Evolutionary conservation across 2,329 filamentous ascomycete genomes (phyloP), one percentile per base, ranked within the genome.

Genomic region (Sporothrix humicola): DNA sequence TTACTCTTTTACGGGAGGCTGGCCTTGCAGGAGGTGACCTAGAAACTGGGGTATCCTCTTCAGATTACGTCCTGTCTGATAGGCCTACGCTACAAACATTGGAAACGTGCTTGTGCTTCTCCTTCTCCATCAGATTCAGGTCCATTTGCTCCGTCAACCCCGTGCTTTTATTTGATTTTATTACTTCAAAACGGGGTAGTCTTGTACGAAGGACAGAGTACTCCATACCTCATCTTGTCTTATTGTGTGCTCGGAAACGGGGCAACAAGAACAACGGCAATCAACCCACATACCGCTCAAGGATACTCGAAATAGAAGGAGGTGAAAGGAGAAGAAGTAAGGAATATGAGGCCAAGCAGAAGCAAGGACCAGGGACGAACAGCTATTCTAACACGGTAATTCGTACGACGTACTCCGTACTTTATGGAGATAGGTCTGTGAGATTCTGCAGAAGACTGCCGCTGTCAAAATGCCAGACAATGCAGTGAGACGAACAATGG

Each of bases 31-130:
- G 52, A 20, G 52, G 50, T 52, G 52, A 54, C n/a, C 52, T 54
- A 20, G 52, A 6, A 20, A 54, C 52, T 54, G 52, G 52, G 52
- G 17, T 54, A 8, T 37, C 31, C 31, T 37, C 52, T 54, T 17
- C 52, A 54, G 20, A 54, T 54, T 54, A 54, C n/a, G 6, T 54
- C n/a, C 23, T 31, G 56, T 58, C 23, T 58, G 56, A 58, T 58
- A 58, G 56, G 56, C 56, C 31, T 58, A 58, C 23, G 1, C 15
- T 15, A 9, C 31, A 37, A 37, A 37, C 3, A 37, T 7, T 37
- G 31, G 31, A 37, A 37, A 37, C 31, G 31, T 37, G 31, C 31
- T 26, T 26, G 23, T 26, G 23, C 23, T 26, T 26, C 23, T 26
- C 23, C 23, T 37, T 37, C 31, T 37, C 4, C 4, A 37, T 37